These are phyloP conservation scores for Epichloe sp. DNA, from an alignment of 2,329 filamentous ascomycete species.

Conservation along the genomic window DNA sequence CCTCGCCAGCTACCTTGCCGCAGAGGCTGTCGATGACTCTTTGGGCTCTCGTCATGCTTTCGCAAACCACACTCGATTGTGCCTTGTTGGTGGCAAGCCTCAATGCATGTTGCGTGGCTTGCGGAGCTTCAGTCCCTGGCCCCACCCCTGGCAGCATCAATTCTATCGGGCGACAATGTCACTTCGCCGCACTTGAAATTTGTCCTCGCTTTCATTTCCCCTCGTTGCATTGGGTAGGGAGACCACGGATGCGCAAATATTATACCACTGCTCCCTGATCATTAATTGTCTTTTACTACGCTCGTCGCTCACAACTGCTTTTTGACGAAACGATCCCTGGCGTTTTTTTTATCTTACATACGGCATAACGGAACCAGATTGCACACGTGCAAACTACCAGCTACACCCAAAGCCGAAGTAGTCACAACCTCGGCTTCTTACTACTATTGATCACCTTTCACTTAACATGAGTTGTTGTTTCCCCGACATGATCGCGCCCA, in stretches of 20 bases:
- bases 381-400: background rate
- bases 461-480: background rate
- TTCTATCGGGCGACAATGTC: background rate
- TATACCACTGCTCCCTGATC: conserved; percentile 3
- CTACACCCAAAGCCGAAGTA: background rate
- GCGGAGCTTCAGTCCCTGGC: background rate
- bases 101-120: background rate
- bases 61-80: background rate
- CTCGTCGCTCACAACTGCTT: background rate
- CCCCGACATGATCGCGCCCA: background rate
- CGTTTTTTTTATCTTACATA: conserved; percentile 4
- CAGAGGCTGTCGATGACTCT: background rate
- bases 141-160: background rate
- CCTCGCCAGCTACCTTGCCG: background rate
- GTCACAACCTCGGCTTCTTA: background rate
- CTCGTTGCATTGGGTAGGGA: conserved; percentile 6
- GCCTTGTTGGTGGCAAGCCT: background rate
- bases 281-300: background rate
- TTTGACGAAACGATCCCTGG: conserved; percentile 6
- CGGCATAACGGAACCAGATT: conserved; percentile 1
- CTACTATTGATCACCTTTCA: background rate
- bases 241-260: conserved; percentile 1
- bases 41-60: background rate
- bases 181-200: background rate
- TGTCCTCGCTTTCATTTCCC: background rate